A percentile compares a stretch with the other conserved stretches of the same genome.
phyloP scores from a whole-genome alignment of 768 basidiomycete species.

The Boletus barrowsii region DNA sequence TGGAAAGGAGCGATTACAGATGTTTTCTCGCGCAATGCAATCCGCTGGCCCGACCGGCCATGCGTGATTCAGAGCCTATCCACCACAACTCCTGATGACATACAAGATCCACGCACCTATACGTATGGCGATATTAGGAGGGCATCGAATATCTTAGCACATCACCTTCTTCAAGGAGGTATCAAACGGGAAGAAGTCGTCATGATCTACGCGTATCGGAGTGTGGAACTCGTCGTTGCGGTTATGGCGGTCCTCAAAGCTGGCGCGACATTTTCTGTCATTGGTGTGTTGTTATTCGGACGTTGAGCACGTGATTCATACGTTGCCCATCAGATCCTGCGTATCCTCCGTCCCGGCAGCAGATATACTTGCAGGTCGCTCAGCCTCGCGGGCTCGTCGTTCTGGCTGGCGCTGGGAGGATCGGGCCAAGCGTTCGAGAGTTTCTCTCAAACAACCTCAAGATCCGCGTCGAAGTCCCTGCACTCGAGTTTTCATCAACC shows the following conservation, averaged over 20 bases:
- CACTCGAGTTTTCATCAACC: constrained; percentile 66
- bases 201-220: constrained; percentile 95
- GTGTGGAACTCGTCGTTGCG: constrained; percentile 94
- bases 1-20: constrained; percentile 97
- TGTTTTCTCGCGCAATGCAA: constrained; percentile 88
- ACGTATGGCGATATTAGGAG: constrained; percentile 79
- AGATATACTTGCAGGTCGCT: constrained; percentile 88
- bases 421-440: constrained; percentile 77
- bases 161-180: constrained; percentile 82
- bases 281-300: constrained; percentile 55
- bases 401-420: constrained; percentile 83
- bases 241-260: constrained; percentile 96
- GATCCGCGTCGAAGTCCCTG: constrained; percentile 89
- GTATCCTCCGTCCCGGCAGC: constrained; percentile 91
- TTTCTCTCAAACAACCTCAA: constrained; percentile 76
- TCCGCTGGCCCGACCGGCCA: constrained; percentile 69
- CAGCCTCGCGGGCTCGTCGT: constrained; percentile 89
- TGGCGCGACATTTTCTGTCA: constrained; percentile 95
- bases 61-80: constrained; percentile 85
- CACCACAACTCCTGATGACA: constrained; percentile 30
- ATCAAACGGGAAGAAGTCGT: constrained; percentile 93
- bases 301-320: background rate
- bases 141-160: constrained; percentile 87
- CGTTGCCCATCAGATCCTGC: constrained; percentile 70
- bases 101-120: constrained; percentile 57